Evolutionary conservation across 2,329 filamentous ascomycete genomes (phyloP).

Genomic region (Trichoderma gracile): DNA sequence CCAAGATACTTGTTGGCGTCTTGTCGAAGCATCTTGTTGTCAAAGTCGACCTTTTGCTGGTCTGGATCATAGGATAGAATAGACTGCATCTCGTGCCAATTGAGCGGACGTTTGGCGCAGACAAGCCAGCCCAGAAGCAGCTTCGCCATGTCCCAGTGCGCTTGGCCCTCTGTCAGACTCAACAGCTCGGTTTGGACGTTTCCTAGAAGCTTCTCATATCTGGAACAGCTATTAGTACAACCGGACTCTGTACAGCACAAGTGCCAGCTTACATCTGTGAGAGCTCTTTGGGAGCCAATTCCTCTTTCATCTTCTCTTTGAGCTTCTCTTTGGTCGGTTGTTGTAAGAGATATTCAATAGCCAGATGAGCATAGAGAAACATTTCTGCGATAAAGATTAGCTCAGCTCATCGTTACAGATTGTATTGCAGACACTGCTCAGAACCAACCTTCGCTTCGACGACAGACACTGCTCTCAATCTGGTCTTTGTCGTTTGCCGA

Average conservation of each 20-base stretch:
- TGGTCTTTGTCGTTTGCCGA: conserved; percentile 1
- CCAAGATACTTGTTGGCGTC: neutral
- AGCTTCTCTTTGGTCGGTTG: neutral
- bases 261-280: neutral
- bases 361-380: conserved; percentile 15
- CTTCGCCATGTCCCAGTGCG: neutral
- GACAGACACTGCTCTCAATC: conserved; percentile 6
- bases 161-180: neutral
- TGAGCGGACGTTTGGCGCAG: conserved; percentile 9
- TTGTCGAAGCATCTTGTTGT: conserved; percentile 14
- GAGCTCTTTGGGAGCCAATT: neutral
- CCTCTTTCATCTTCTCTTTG: neutral
- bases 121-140: conserved; percentile 8
- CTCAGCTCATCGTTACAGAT: neutral
- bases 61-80: conserved; percentile 1
- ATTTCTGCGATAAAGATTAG: neutral
- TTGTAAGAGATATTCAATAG: neutral
- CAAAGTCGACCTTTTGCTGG: neutral
- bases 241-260: accelerated
- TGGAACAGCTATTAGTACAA: neutral
- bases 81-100: conserved; percentile 13
- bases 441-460: neutral
- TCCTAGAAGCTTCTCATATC: conserved; percentile 10
- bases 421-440: accelerated
- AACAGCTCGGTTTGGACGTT: neutral